These are phyloP conservation scores for Nasturtium officinale DNA, from an alignment of 345 rosid genomes.

Conservation along the genomic window DNA sequence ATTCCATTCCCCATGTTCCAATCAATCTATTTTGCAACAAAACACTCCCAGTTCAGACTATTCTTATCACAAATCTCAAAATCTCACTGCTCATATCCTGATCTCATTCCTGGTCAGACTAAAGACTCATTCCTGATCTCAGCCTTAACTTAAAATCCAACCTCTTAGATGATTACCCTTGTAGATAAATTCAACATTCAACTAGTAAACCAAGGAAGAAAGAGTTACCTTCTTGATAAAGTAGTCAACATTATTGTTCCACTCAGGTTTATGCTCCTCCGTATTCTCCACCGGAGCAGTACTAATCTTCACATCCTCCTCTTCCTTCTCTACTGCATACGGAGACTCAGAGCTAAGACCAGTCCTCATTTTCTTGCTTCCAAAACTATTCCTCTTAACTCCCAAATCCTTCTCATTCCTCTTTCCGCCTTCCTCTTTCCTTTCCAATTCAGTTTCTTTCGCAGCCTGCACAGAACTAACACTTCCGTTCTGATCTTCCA, in stretches of 20 bases:
- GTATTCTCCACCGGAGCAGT: conserved; percentile 19
- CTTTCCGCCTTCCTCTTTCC: conserved; percentile 59
- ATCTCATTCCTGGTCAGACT: no score
- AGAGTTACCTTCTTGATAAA: conserved; percentile 70
- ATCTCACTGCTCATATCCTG: conserved; percentile 15
- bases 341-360: conserved; percentile 64
- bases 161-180: not conserved
- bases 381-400: conserved; percentile 61
- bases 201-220: not conserved
- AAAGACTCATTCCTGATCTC: conserved; percentile 1
- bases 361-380: conserved; percentile 77
- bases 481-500: conserved; percentile 38
- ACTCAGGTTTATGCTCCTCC: conserved; percentile 47
- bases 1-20: conserved; percentile 2
- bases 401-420: conserved; percentile 69
- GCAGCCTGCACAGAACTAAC: conserved; percentile 16
- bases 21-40: not conserved
- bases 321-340: conserved; percentile 45
- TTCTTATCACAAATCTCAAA: conserved; percentile 2
- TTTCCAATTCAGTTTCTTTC: conserved; percentile 37
- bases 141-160: conserved; percentile 1
- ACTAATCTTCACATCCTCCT: conserved; percentile 42
- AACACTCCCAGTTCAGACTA: conserved; percentile 3
- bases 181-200: not conserved
- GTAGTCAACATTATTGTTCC: conserved; percentile 74